Conservation (phyloP, 2,329 filamentous ascomycete species). For the Trichoderma pleuroti region DNA sequence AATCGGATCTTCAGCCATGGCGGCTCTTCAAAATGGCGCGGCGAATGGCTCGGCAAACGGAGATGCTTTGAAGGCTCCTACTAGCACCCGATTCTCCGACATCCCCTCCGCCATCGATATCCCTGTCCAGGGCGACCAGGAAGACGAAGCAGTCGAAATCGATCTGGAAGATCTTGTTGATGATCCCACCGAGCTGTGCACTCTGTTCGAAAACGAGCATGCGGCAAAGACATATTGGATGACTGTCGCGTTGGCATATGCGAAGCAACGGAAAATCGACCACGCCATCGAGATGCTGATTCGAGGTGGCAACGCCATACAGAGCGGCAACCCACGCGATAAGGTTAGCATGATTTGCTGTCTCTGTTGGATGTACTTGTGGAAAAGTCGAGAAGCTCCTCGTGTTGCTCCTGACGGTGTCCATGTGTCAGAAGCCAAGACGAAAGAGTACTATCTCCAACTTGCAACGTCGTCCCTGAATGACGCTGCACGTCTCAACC, state of each 20-base stretch:
- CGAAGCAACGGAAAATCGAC: constrained; percentile 91
- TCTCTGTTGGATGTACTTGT: constrained; percentile 86
- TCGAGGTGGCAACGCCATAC: constrained; percentile 68
- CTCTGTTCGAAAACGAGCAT: constrained; percentile 88
- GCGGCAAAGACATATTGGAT: constrained; percentile 94
- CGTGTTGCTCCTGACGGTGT: constrained; percentile 60
- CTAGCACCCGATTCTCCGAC: constrained; percentile 59
- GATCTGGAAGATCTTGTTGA: constrained; percentile 87
- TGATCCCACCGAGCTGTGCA: constrained; percentile 92
- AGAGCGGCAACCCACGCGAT: constrained; percentile 73
- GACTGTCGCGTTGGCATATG: constrained; percentile 94
- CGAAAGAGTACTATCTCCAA: constrained; percentile 90
- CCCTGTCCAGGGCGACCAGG: constrained; percentile 60
- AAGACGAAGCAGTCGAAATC: constrained; percentile 81
- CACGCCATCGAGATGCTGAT: constrained; percentile 72
- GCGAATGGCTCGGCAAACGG: constrained; percentile 44
- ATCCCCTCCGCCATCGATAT: constrained; percentile 65
- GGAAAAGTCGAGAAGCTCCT: constrained; percentile 79
- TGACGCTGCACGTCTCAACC: constrained; percentile 91
- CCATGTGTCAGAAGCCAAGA: constrained; percentile 69
- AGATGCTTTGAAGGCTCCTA: constrained; percentile 33
- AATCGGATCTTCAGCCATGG: constrained; percentile 36
- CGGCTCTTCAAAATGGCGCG: constrained; percentile 42
- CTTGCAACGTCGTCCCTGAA: constrained; percentile 88
- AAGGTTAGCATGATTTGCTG: constrained; percentile 80